Conservation (phyloP, 768 basidiomycete genomes). For the Chalciporus piperatus region DNA sequence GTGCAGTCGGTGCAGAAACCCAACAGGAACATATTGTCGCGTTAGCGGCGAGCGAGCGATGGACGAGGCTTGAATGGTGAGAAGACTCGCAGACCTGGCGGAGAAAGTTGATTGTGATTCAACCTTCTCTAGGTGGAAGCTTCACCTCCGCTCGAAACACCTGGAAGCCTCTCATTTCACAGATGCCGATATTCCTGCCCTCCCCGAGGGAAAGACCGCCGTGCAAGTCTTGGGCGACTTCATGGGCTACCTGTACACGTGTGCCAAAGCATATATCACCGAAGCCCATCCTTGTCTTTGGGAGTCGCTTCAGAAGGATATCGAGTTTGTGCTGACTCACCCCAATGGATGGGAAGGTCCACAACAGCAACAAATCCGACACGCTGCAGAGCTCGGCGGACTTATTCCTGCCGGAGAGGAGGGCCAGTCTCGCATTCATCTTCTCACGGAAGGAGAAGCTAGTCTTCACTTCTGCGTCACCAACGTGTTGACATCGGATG, state of each 20-base stretch:
- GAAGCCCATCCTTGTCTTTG: conserved; percentile 43
- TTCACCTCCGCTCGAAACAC: conserved; percentile 34
- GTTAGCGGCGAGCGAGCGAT: conserved; percentile 37
- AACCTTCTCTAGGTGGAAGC: conserved; percentile 26
- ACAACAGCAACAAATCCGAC: conserved; percentile 54
- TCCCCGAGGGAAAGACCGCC: conserved; percentile 36
- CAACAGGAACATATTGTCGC: conserved; percentile 37
- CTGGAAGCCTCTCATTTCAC: conserved; percentile 22
- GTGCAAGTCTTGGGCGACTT: conserved; percentile 43
- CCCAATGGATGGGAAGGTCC: conserved; percentile 64
- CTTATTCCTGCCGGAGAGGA: conserved; percentile 40
- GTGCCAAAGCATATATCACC: conserved; percentile 42
- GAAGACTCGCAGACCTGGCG: not conserved
- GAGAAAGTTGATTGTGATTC: not conserved
- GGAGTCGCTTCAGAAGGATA: conserved; percentile 38
- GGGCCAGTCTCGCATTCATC: conserved; percentile 42
- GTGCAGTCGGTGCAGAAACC: conserved; percentile 46
- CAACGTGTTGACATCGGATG: conserved; percentile 38
- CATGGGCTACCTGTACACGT: conserved; percentile 40
- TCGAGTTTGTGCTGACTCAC: conserved; percentile 54
- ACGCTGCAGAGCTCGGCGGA: conserved; percentile 49
- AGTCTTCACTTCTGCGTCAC: conserved; percentile 55
- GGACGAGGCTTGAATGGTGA: conserved; percentile 43
- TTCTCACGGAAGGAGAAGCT: conserved; percentile 63
- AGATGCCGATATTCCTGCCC: conserved; percentile 29